Conservation (phyloP, 2,329 filamentous ascomycete species). For the Coleophoma crateriformis region DNA sequence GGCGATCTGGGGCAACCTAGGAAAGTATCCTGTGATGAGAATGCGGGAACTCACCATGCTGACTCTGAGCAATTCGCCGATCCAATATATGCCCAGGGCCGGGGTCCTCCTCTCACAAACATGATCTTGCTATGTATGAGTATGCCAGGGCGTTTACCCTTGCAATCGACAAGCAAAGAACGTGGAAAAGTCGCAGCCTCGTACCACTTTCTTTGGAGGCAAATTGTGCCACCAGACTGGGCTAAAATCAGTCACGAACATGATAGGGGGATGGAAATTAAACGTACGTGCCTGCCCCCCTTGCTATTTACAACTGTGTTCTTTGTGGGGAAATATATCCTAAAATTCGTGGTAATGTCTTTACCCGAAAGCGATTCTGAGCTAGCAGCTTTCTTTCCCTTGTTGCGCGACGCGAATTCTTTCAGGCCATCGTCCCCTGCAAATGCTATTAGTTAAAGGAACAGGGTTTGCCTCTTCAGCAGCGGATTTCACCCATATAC, state of each 20-base stretch:
- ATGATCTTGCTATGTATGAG: conserved; percentile 86
- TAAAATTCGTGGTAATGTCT: conserved; percentile 44
- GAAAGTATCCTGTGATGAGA: no score
- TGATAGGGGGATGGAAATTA: neutral
- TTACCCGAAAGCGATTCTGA: conserved; percentile 15
- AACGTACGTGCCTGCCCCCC: conserved; percentile 53
- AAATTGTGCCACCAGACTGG: conserved; percentile 76
- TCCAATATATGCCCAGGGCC: conserved; percentile 74
- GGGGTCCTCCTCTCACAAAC: conserved; percentile 33
- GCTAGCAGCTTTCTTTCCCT: conserved; percentile 7
- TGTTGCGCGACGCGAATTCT: conserved; percentile 31
- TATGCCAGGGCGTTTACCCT: conserved; percentile 63
- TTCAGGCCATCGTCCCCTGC: conserved; percentile 39
- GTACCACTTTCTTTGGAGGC: conserved; percentile 70
- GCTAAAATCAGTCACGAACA: conserved; percentile 1
- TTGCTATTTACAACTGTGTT: conserved; percentile 62
- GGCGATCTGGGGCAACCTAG: no score
- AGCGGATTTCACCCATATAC: neutral
- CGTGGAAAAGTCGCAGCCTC: conserved; percentile 63
- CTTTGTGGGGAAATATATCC: conserved; percentile 76
- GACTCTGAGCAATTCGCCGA: conserved; percentile 91
- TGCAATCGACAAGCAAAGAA: conserved; percentile 67
- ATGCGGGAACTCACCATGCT: conserved; percentile 65
- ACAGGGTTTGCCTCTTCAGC: neutral
- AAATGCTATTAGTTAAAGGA: neutral